phyloP scores from a whole-genome alignment of 352 stramenopile species.

The Aphanomyces stellatus region DNA sequence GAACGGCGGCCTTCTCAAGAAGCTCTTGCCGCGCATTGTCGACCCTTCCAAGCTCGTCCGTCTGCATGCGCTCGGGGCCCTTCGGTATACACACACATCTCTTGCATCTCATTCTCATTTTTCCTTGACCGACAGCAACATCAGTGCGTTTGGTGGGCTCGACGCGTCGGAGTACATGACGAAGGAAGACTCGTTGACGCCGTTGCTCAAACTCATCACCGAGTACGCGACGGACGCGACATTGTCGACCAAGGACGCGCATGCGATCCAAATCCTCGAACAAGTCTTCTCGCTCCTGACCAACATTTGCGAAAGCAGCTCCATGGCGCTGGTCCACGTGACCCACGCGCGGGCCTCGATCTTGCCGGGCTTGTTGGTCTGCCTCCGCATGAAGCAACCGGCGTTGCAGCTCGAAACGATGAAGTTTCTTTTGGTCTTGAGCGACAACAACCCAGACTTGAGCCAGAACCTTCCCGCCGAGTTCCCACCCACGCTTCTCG shows the following conservation, averaged over 20 bases:
- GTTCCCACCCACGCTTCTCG: conserved; percentile 62
- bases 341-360: conserved; percentile 56
- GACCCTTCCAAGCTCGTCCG: conserved; percentile 80
- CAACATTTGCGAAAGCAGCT: conserved; percentile 79
- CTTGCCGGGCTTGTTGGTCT: conserved; percentile 66
- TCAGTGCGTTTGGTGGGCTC: conserved; percentile 76
- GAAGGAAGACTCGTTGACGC: conserved; percentile 61
- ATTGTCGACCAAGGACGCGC: conserved; percentile 42
- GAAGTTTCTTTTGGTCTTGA: conserved; percentile 72
- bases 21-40: conserved; percentile 77
- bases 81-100: conserved; percentile 30
- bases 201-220: conserved; percentile 59
- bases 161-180: conserved; percentile 80
- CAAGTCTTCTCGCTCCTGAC: conserved; percentile 66
- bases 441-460: conserved; percentile 68
- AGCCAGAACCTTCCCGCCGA: conserved; percentile 45
- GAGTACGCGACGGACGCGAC: conserved; percentile 37
- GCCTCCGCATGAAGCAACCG: conserved; percentile 36
- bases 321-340: conserved; percentile 70
- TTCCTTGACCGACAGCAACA: conserved; percentile 43
- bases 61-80: conserved; percentile 65
- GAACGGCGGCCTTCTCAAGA: conserved; percentile 59
- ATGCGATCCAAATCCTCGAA: conserved; percentile 62
- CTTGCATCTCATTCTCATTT: background rate
- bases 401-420: conserved; percentile 68